Evolutionary conservation across 345 rosid genomes (phyloP), one percentile per base, ranked within the genome.

Genomic region (Excoecaria agallocha): DNA sequence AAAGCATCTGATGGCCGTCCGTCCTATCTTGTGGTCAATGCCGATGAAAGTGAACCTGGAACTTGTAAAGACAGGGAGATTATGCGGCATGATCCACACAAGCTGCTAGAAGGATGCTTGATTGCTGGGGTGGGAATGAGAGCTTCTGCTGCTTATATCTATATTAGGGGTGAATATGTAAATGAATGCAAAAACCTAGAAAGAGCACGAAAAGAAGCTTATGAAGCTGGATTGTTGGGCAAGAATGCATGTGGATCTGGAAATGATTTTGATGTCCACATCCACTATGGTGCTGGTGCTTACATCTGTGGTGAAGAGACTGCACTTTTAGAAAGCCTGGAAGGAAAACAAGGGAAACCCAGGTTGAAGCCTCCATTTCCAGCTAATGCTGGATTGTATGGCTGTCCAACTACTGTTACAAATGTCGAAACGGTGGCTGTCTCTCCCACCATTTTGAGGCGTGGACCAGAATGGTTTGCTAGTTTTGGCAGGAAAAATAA

Each of bases 11-110:
- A 93, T 80, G 96, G 98, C 0, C 99, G 97, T 52, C 99, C 99
- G 1, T 92, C 98, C 24, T 96, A 93, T 84, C 93, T 96, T 76
- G 99, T 93, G 69, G 98, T 96, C 48, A 93, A 93, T 66, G 99
- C 95, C 46, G 98, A 96, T 89, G 99, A 96, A 87, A 96, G 99
- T 90, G 99, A 96, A 84, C 98, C 99, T n/a, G 98, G 97, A 74
- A 96, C 99, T 70, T 93, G 99, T 77, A 96, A 93, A 80, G 99
- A 96, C 75, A 89, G 98, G 85, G 98, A 93, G 70, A 93, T 96
- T 70, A 90, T 93, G 99, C 88, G 97, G 49, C 99, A 91, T 58
- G 98, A 96, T 80, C 99, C 98, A 50, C 99, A 96, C 83, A 96
- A 96, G 78, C 78, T 96, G 74, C 81, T 96, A 73, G 97, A 93